Percentiles rank a stretch among this genome's conserved stretches.
Conservation (phyloP, 2,329 filamentous ascomycete species). For the Cladosporium cucumerinum region DNA sequence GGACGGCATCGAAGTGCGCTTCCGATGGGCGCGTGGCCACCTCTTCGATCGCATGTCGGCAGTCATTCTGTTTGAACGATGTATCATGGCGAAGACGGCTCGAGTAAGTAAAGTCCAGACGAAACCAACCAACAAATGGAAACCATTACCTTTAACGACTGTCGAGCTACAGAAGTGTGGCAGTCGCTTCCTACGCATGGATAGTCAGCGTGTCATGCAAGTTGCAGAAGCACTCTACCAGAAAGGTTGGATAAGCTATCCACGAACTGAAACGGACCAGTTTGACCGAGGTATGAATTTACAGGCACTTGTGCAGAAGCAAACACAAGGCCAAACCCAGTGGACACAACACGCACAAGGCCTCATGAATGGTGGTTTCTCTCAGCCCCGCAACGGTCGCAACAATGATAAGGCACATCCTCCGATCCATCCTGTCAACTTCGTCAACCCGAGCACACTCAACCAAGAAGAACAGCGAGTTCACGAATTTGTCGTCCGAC, state of each 20-base stretch:
- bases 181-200: conserved; percentile 83
- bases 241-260: conserved; percentile 95
- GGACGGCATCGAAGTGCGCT: conserved; percentile 74
- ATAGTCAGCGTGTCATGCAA: conserved; percentile 84
- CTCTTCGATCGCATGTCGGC: conserved; percentile 85
- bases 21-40: conserved; percentile 76
- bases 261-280: conserved; percentile 92
- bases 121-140: conserved; percentile 91
- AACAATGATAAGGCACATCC: conserved; percentile 97
- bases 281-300: conserved; percentile 91
- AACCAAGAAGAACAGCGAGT: conserved; percentile 64
- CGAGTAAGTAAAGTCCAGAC: conserved; percentile 81
- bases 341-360: conserved; percentile 81
- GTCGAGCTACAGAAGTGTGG: conserved; percentile 97
- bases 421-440: conserved; percentile 93
- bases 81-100: conserved; percentile 70
- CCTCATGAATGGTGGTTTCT: conserved; percentile 72
- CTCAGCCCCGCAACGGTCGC: conserved; percentile 74
- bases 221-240: conserved; percentile 84
- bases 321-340: conserved; percentile 62
- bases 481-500: conserved; percentile 87
- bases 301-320: conserved; percentile 74
- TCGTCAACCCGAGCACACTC: conserved; percentile 61
- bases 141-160: conserved; percentile 87
- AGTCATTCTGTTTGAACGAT: conserved; percentile 80